Conservation (phyloP, 805 yeast genomes). For the Blastobotrys muscicola region DNA sequence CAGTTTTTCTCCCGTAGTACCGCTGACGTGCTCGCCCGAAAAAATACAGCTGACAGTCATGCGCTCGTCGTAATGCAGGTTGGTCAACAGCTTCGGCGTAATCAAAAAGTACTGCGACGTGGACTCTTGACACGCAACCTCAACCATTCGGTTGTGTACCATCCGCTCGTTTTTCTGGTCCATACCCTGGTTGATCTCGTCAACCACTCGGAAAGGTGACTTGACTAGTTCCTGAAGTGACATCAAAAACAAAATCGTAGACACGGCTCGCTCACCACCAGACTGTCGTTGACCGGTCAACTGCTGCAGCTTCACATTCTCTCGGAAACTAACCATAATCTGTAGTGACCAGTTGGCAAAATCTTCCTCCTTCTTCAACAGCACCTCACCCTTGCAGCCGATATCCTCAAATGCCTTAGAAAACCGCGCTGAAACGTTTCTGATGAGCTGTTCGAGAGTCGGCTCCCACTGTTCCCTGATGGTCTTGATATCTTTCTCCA, state of each 20-base stretch:
- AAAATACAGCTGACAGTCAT: constrained; percentile 83
- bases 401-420: constrained; percentile 56
- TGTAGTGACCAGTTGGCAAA: constrained; percentile 75
- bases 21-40: constrained; percentile 32
- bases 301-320: constrained; percentile 55
- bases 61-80: constrained; percentile 61
- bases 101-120: constrained; percentile 81
- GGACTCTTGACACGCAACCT: constrained; percentile 59
- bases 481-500: constrained; percentile 31
- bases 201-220: constrained; percentile 92
- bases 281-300: constrained; percentile 86
- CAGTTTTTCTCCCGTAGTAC: neutral
- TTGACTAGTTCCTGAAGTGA: constrained; percentile 80
- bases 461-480: constrained; percentile 52
- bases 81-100: constrained; percentile 82
- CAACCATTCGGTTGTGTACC: constrained; percentile 79
- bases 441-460: constrained; percentile 43
- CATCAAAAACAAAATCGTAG: constrained; percentile 84
- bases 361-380: constrained; percentile 39
- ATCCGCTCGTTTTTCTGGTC: constrained; percentile 84
- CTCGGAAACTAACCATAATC: constrained; percentile 79
- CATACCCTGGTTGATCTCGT: constrained; percentile 98
- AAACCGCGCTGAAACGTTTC: constrained; percentile 53
- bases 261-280: constrained; percentile 96
- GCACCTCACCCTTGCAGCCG: constrained; percentile 82